phyloP scores from a whole-genome alignment of 83 land plant species.

The Isoetes engelmannii region DNA sequence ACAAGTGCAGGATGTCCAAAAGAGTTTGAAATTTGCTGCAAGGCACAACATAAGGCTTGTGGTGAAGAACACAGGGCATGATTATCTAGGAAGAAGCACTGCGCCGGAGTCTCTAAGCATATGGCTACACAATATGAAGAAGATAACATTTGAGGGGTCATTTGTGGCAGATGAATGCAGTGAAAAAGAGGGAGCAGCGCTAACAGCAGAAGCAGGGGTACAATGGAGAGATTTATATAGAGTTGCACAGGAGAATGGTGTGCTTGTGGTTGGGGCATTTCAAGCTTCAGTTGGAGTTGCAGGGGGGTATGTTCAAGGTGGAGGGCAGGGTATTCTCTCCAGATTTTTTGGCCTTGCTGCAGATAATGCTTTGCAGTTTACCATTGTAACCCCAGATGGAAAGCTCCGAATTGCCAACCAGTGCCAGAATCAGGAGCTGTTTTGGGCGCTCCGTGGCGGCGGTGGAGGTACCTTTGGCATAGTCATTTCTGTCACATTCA shows the following conservation, averaged over 20 bases:
- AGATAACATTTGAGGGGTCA: neutral
- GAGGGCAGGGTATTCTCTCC: slow-evolving; percentile 11
- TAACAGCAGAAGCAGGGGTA: slow-evolving; percentile 10
- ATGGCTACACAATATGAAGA: neutral
- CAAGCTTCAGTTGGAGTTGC: slow-evolving; percentile 11
- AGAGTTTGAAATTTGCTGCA: neutral
- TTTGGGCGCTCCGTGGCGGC: slow-evolving; percentile 18
- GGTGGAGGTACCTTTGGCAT: slow-evolving; percentile 17
- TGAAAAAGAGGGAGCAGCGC: neutral
- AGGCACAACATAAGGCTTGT: neutral
- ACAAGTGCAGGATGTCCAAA: neutral
- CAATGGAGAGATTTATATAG: slow-evolving; percentile 9
- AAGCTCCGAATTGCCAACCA: neutral
- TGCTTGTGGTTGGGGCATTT: neutral
- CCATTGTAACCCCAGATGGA: slow-evolving; percentile 14
- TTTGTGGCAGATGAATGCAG: neutral
- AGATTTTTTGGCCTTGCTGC: slow-evolving; percentile 11
- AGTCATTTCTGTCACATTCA: slow-evolving; percentile 11
- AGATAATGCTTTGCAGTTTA: slow-evolving; percentile 12
- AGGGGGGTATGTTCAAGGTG: slow-evolving; percentile 12
- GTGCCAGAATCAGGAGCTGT: slow-evolving; percentile 16
- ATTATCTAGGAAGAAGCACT: neutral
- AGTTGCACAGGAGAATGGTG: neutral
- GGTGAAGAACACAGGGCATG: neutral
- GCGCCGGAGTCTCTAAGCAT: neutral